Evolutionary conservation across 2,329 filamentous ascomycete species (phyloP).

Genomic region (Fusarium staphyleae): DNA sequence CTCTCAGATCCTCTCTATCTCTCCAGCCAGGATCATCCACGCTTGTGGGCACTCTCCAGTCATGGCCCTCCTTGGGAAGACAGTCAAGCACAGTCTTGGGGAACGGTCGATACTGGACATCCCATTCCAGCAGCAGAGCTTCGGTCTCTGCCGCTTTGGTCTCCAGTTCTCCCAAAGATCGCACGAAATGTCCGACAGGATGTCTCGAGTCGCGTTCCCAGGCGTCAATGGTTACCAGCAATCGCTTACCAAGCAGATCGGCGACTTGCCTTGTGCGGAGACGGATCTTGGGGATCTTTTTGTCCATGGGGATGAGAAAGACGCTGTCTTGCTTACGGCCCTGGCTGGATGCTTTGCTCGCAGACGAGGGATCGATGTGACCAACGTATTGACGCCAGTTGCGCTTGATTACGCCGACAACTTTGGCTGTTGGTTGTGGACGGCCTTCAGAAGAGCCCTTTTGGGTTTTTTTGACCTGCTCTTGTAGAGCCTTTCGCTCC

Average conservation of each 20-base stretch:
- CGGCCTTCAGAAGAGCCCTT: slow-evolving; percentile 76
- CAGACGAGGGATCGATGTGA: slow-evolving; percentile 87
- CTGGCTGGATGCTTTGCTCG: slow-evolving; percentile 74
- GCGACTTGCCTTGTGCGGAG: slow-evolving; percentile 89
- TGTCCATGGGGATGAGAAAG: slow-evolving; percentile 97
- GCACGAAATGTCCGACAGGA: slow-evolving; percentile 91
- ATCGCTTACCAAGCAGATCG: slow-evolving; percentile 87
- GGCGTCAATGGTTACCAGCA: slow-evolving; percentile 90
- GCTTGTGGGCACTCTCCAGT: slow-evolving; percentile 88
- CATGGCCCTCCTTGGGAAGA: slow-evolving; percentile 86
- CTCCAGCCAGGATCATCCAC: slow-evolving; percentile 86
- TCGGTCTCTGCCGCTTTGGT: slow-evolving; percentile 98
- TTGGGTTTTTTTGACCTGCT: slow-evolving; percentile 88
- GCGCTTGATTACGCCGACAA: slow-evolving; percentile 91
- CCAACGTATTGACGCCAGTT: slow-evolving; percentile 99
- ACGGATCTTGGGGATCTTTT: slow-evolving; percentile 94
- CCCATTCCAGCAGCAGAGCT: slow-evolving; percentile 90
- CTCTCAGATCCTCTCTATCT: slow-evolving; percentile 81
- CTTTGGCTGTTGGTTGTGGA: slow-evolving; percentile 87
- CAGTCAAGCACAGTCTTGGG: slow-evolving; percentile 96
- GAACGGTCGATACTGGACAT: slow-evolving; percentile 97
- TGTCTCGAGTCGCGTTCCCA: slow-evolving; percentile 96
- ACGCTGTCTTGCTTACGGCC: slow-evolving; percentile 89
- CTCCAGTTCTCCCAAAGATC: slow-evolving; percentile 90
- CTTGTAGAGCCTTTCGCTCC: slow-evolving; percentile 85